Conservation (phyloP, 179 eudicot species). For the Beta macrorhiza region DNA sequence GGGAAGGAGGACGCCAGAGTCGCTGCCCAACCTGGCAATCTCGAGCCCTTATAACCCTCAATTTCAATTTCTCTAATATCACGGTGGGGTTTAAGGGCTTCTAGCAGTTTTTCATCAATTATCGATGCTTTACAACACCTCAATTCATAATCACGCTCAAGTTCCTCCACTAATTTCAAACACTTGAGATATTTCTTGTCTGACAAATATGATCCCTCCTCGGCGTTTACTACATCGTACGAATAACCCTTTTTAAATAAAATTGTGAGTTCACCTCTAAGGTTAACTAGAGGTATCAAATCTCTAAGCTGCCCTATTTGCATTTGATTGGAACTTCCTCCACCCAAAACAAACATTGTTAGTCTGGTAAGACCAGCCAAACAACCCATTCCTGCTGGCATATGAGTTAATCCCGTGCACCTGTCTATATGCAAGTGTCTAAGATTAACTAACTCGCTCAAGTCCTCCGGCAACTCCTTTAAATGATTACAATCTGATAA, state of each 20-base stretch:
- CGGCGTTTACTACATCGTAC: not conserved
- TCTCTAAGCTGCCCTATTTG: not conserved
- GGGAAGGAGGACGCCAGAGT: conserved; percentile 1
- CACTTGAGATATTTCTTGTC: not conserved
- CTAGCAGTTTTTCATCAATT: not conserved
- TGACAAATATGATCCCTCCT: not conserved
- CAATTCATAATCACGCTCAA: no score
- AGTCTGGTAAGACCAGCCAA: not conserved
- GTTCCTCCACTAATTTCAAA: not conserved
- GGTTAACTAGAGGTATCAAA: conserved; percentile 2
- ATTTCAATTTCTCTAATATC: not conserved
- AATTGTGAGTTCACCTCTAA: not conserved
- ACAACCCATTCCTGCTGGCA: conserved; percentile 14
- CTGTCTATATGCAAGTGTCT: not conserved
- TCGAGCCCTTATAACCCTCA: not conserved
- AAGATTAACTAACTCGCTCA: conserved; percentile 13
- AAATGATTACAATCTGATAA: not conserved
- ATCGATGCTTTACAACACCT: not conserved
- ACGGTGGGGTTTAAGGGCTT: not conserved
- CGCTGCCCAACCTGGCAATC: conserved; percentile 18
- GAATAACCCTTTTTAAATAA: not conserved
- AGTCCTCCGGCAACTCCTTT: not conserved
- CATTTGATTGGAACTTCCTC: not conserved
- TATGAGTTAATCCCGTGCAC: not conserved
- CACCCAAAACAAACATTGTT: not conserved